Base-by-base conservation (phyloP, 1,284 basidiomycete genomes). In the Amylostereum areolatum region DNA sequence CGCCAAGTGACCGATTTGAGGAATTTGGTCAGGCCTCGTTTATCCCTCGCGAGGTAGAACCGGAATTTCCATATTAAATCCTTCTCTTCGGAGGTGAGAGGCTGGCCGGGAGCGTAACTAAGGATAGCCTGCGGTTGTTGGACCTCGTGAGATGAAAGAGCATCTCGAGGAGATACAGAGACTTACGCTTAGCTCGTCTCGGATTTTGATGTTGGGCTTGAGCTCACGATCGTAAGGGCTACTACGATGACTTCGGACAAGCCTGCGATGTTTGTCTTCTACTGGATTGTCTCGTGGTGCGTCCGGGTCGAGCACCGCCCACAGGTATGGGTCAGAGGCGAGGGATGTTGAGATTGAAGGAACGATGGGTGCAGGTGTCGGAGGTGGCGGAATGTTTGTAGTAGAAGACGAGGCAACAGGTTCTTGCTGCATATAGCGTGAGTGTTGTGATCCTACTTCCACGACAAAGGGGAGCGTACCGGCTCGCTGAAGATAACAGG, bases 21-120 rank as follows among this genome's bases (percentile, higher is more conserved):
- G 69, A 99, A 99, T 67, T 99, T 99, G 32, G 96, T 99, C 29
- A 99, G 76, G 3, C 91, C 92, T 18, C 88, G 81, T 64, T 92
- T 92, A 64, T 95, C 91, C 29, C 92, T 75, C 0, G 88, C 83
- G 11, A 99, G 81, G 58, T 97, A 99, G 70, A 98, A 99, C 8
- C 97, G 83, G 77, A 97, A 99, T 63, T 97, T 95, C 97, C 97
- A 99, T 27, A 99, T 85, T 12, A 96, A 69, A 57, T 99, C 96
- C 64, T 96, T 97, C 69, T 99, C 96, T 59, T 94, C 87, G 0
- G 92, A 85, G 1, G 82, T 91, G 4, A 99, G 77, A 7, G 81
- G 77, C 52, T 90, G 90, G 47, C 92, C 97, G 0, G 97, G 96
- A 0, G 95, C 84, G 64, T 92, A 98, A 49, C 78, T 85, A 49